These are phyloP conservation scores for Gossypioides kirkii DNA, from an alignment of 345 rosid species.

Conservation along the genomic window DNA sequence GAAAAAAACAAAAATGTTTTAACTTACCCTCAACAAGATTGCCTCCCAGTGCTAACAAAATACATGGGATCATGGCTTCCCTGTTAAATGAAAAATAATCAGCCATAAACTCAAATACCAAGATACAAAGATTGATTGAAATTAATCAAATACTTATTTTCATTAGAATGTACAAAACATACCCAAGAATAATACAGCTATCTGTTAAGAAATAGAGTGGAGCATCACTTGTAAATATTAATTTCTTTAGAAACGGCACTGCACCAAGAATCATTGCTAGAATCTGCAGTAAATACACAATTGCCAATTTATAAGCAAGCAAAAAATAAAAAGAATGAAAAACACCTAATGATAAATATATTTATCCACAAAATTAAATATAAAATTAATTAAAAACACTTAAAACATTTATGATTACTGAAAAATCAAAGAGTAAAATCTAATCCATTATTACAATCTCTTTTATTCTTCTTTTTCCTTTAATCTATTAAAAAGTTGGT, in stretches of 20 bases:
- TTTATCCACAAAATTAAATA: background rate
- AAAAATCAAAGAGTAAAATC: background rate
- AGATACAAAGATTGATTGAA: background rate
- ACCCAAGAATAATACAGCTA: conserved; percentile 98
- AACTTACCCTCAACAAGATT: conserved; percentile 86
- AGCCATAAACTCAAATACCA: conserved; percentile 2
- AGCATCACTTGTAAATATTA: conserved; percentile 80
- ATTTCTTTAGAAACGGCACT: conserved; percentile 60
- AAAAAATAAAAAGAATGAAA: background rate
- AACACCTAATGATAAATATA: background rate
- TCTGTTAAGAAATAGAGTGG: conserved; percentile 97
- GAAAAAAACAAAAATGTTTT: background rate
- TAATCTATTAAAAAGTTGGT: background rate
- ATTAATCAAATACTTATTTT: background rate
- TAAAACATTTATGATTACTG: background rate
- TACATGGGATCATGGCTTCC: conserved; percentile 98
- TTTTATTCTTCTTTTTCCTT: background rate
- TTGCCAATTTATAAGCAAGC: background rate
- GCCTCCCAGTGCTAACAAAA: conserved; percentile 91
- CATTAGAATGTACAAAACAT: conserved; percentile 21
- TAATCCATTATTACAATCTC: background rate
- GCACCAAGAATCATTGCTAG: conserved; percentile 84
- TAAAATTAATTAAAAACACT: background rate
- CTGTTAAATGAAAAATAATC: conserved; percentile 32
- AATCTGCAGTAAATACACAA: conserved; percentile 42